A percentile compares a stretch with the other conserved stretches of the same genome.
These are phyloP conservation scores for Chionographis japonica DNA, from an alignment of 106 monocot genomes.

Conservation along the genomic window DNA sequence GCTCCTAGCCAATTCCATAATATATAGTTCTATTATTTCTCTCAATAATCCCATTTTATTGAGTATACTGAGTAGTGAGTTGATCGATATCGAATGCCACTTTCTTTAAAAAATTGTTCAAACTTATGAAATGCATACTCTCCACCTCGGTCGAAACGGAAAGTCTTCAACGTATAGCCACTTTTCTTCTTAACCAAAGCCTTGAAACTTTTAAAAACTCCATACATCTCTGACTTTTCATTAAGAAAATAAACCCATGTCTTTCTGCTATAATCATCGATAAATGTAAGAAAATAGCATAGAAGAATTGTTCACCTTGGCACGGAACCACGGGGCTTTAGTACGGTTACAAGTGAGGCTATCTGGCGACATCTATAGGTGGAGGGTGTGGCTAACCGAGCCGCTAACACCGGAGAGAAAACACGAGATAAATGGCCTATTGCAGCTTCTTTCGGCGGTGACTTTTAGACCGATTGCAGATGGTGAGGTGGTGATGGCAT, in stretches of 20 bases:
- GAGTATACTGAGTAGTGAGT: background rate
- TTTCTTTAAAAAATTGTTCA: background rate
- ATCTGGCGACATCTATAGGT: no score
- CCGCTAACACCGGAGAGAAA: no score
- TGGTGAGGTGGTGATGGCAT: no score
- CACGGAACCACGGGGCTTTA: no score
- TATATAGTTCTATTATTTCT: no score
- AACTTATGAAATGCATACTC: background rate
- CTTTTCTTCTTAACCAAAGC: background rate
- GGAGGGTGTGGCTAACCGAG: no score
- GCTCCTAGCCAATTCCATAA: no score
- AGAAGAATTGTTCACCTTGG: no score
- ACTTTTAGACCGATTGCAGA: no score
- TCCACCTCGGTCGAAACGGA: background rate
- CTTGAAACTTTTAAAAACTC: background rate
- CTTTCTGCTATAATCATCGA: slow-evolving; percentile 2
- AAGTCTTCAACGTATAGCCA: background rate
- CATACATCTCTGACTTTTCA: background rate
- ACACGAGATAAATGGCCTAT: no score
- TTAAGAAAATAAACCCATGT: background rate
- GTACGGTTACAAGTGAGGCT: no score
- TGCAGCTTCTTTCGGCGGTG: no score
- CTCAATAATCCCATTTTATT: background rate
- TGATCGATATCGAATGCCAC: background rate
- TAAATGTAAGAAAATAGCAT: background rate